These are phyloP conservation scores for Cordyceps cicadae DNA, from an alignment of 2,329 filamentous ascomycete genomes.

Conservation along the genomic window DNA sequence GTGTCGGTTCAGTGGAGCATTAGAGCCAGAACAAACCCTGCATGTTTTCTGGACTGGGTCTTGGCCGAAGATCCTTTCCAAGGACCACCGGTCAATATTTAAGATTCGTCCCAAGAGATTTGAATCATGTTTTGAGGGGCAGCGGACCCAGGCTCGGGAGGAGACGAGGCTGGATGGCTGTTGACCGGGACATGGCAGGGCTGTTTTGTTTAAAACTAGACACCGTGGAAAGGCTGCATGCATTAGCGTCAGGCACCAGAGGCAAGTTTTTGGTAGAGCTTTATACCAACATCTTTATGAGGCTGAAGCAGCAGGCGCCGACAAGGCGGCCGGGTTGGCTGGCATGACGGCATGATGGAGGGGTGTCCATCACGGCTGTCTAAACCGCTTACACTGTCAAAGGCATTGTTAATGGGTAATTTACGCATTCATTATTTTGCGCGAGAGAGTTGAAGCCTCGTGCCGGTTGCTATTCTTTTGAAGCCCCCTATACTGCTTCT, in stretches of 20 bases:
- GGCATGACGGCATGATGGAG: neutral
- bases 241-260: conserved; percentile 6
- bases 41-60: neutral
- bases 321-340: neutral
- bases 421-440: conserved; percentile 2
- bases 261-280: neutral
- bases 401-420: too few relatives aligned
- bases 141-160: neutral
- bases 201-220: neutral
- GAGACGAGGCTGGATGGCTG: neutral
- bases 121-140: neutral
- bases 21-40: neutral
- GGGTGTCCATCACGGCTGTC: too few relatives aligned
- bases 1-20: neutral
- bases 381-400: too few relatives aligned
- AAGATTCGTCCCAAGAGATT: neutral
- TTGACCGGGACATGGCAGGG: neutral
- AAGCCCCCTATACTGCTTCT: neutral
- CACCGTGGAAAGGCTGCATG: neutral
- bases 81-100: neutral
- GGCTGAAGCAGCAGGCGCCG: neutral
- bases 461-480: neutral
- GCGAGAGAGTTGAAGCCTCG: neutral
- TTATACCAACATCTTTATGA: neutral
- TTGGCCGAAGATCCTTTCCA: too few relatives aligned